phyloP scores from a whole-genome alignment of 441 rosid species.

The Breynia disticha region DNA sequence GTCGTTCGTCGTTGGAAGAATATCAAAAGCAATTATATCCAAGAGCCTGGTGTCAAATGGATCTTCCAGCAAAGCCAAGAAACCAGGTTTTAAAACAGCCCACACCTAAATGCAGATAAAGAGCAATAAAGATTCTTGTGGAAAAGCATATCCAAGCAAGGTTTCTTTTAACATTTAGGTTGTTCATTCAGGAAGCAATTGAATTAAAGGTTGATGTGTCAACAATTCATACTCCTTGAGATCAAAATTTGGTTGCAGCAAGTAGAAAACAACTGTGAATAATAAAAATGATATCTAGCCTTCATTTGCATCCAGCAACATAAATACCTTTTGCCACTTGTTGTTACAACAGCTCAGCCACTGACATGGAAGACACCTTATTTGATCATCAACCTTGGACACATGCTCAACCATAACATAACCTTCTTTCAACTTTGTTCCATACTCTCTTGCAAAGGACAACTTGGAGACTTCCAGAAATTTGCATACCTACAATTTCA shows the following conservation, averaged over 20 bases:
- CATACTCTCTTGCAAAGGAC: slow-evolving; percentile 89
- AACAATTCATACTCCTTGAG: not conserved
- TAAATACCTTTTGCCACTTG: slow-evolving; percentile 82
- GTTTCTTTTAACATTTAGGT: not conserved
- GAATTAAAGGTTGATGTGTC: no score
- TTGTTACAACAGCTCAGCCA: slow-evolving; percentile 74
- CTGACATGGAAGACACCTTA: slow-evolving; percentile 56
- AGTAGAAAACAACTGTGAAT: no score
- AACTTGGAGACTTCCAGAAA: slow-evolving; percentile 95
- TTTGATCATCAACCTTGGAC: slow-evolving; percentile 38
- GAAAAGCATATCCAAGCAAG: not conserved
- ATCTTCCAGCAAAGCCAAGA: slow-evolving; percentile 85
- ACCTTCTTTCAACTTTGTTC: slow-evolving; percentile 93
- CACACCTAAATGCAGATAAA: slow-evolving; percentile 54
- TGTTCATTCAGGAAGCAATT: no score
- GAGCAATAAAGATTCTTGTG: not conserved
- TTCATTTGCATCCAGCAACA: no score
- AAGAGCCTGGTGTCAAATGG: slow-evolving; percentile 65
- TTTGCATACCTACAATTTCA: slow-evolving; percentile 76
- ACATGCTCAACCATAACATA: slow-evolving; percentile 81
- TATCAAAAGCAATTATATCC: slow-evolving; percentile 90
- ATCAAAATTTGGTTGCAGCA: no score
- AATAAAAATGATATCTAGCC: no score
- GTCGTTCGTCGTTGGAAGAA: slow-evolving; percentile 61
- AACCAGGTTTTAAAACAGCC: slow-evolving; percentile 98